These are phyloP conservation scores for Botrytis squamosa DNA, from an alignment of 2,329 filamentous ascomycete species.

Conservation along the genomic window DNA sequence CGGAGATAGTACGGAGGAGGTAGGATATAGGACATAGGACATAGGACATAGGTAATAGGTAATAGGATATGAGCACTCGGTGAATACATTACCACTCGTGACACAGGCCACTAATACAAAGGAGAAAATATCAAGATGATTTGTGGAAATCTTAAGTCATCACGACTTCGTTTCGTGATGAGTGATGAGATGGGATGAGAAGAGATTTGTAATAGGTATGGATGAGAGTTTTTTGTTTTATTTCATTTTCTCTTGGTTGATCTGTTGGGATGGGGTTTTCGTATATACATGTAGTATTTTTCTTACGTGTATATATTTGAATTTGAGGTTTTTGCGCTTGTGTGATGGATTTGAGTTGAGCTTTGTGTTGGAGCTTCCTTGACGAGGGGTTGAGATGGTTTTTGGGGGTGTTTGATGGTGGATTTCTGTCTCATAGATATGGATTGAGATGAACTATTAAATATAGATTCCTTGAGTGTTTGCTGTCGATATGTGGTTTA, in stretches of 20 bases:
- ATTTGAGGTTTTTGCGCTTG: neutral
- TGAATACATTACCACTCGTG: neutral
- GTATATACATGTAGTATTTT: neutral
- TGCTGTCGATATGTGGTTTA: neutral
- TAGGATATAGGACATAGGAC: too few species aligned
- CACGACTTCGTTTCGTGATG: neutral
- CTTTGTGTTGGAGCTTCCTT: neutral
- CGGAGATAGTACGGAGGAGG: neutral
- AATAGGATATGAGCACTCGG: neutral
- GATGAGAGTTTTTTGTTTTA: neutral
- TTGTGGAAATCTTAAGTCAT: neutral
- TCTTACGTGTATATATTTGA: neutral
- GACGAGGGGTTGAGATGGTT: neutral
- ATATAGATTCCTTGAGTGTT: neutral
- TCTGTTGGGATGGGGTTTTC: neutral
- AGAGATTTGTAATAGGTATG: neutral
- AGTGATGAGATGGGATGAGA: neutral
- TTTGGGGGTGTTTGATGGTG: neutral
- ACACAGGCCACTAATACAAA: neutral
- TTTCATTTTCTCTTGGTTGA: neutral
- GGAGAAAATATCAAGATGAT: neutral
- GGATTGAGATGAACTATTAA: neutral
- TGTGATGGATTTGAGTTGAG: neutral
- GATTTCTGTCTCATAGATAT: neutral
- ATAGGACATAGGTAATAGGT: neutral